A percentile compares a stretch with the other conserved stretches of the same genome.
Conservation (phyloP, 768 basidiomycete species). For the Tremella mesenterica region DNA sequence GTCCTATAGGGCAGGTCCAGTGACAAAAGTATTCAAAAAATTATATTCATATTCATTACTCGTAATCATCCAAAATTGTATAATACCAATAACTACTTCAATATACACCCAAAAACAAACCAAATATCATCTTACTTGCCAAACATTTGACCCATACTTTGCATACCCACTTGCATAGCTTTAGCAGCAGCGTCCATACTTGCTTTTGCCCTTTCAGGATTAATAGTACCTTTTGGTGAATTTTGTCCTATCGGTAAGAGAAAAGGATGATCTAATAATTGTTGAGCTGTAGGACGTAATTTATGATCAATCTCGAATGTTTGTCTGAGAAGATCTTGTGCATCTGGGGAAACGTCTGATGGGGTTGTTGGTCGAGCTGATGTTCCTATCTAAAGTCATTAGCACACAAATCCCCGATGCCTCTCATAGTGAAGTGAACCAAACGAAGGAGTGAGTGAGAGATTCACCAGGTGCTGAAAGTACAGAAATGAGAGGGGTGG, state of each 20-base stretch:
- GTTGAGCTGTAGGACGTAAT: conserved; percentile 67
- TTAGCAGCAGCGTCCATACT: conserved; percentile 25
- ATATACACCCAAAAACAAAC: too few species aligned
- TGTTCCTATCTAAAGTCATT: conserved; percentile 97
- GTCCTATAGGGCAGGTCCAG: too few species aligned
- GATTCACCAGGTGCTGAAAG: neutral
- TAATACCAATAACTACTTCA: too few species aligned
- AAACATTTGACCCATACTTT: conserved; percentile 3
- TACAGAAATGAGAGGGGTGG: neutral
- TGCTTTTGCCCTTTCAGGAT: conserved; percentile 16
- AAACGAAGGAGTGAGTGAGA: neutral
- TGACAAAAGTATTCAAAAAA: too few species aligned
- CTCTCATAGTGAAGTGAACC: neutral
- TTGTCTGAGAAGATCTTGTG: conserved; percentile 71
- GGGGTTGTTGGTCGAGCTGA: conserved; percentile 80
- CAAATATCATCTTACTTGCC: too few species aligned
- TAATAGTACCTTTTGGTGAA: conserved; percentile 5
- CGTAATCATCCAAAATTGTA: too few species aligned
- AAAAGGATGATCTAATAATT: conserved; percentile 69
- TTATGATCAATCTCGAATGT: conserved; percentile 85
- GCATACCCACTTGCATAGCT: conserved; percentile 13
- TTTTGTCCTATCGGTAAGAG: too few species aligned
- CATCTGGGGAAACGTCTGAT: conserved; percentile 79
- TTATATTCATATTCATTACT: too few species aligned
- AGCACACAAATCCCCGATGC: too few species aligned